Evolutionary conservation across 768 basidiomycete species (phyloP).

Genomic region (Lactarius hengduanensis): DNA sequence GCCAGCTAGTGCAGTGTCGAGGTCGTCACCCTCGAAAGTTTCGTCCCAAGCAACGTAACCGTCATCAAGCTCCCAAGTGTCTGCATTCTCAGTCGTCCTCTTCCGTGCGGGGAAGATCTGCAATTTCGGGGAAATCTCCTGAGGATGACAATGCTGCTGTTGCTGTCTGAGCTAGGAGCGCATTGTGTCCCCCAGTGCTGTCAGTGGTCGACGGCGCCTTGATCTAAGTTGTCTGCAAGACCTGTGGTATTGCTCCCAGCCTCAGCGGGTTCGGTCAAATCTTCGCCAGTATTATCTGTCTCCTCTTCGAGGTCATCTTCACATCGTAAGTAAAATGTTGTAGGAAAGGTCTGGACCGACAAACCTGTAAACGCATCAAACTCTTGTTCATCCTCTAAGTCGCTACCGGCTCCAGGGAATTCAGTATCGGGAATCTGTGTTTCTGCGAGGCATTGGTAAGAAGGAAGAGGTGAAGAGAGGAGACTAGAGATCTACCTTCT

Average conservation of each 20-base stretch:
- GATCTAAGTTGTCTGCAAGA: conserved; percentile 8
- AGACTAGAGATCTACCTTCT: conserved; percentile 6
- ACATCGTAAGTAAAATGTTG: not conserved
- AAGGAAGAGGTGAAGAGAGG: not conserved
- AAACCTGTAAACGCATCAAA: conserved; percentile 16
- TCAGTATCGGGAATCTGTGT: not conserved
- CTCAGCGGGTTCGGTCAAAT: conserved; percentile 1
- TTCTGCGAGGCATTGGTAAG: conserved; percentile 3
- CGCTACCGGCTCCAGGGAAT: conserved; percentile 3
- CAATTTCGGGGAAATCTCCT: conserved; percentile 5
- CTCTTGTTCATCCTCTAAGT: conserved; percentile 3
- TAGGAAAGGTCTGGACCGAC: not conserved
- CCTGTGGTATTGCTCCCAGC: not conserved
- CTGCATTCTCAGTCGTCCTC: conserved; percentile 20
- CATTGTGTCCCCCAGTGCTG: not conserved
- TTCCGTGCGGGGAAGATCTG: not conserved
- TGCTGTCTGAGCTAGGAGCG: not conserved
- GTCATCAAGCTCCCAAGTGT: conserved; percentile 26
- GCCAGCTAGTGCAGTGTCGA: conserved; percentile 10
- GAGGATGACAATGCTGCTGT: conserved; percentile 1
- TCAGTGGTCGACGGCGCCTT: not conserved
- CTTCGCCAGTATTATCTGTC: conserved; percentile 9
- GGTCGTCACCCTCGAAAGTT: conserved; percentile 14
- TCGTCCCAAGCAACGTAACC: conserved; percentile 20
- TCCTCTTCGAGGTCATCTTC: conserved; percentile 20